Evolutionary conservation across 1,139 yeast genomes (phyloP), one percentile per base, ranked within the genome.

Genomic region (Debaryomyces sp.): DNA sequence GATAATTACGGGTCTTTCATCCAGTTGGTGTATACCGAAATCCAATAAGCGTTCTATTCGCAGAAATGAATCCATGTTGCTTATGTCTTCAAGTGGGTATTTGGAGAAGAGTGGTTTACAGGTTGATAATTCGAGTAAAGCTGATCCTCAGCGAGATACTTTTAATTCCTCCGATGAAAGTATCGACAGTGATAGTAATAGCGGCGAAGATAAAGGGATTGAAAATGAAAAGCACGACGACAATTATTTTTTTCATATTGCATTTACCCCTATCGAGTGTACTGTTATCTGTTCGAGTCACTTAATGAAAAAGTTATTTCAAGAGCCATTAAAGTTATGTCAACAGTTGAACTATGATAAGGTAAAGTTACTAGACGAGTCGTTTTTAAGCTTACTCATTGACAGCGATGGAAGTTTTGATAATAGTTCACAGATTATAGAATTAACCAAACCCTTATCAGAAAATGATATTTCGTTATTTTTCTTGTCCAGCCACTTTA

Each of bases 401-500:
- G 85, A 84, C 53, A 79, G 82, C 47, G 88, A 83, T 52, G 87
- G 89, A 0, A 71, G 75, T 17, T 77, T 74, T 54, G 82, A 71
- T 55, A 66, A 76, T 49, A 83, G 84, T 34, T 68, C 78, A 36
- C 67, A 85, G 39, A 84, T 85, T 8, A 61, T 85, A 46, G 81
- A 81, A 50, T 66, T 85, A 27, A 83, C 88, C 1, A 73, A 76
- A 45, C 91, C 91, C 2, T 67, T 85, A 18, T 78, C 87, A 0
- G 72, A 75, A 34, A 82, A 83, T 45, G 74, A 74, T 13, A 82
- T 85, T 32, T 75, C 89, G 3, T 70, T 85, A 30, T 84, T 84
- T 59, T 85, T 85, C 63, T 64, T 85, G 37, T 80, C 86, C 12
- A 82, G 86, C 37, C 87, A 85, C 64, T 84, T 82, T 58, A 78